These are phyloP conservation scores for Atkinsonella texensis DNA, from an alignment of 2,329 filamentous ascomycete genomes.

Conservation along the genomic window DNA sequence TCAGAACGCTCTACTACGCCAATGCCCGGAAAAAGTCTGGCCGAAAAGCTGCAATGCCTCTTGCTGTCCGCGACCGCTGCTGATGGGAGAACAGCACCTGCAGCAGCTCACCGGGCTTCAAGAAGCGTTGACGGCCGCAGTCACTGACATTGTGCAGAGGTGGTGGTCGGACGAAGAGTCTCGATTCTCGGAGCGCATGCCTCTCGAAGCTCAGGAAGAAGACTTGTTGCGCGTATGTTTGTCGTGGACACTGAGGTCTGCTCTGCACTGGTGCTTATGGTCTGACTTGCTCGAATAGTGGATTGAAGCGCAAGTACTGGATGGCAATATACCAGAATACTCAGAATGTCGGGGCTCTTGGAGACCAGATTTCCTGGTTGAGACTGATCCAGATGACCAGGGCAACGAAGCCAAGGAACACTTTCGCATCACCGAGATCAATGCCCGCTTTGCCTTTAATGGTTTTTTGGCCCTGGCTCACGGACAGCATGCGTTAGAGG, in stretches of 20 bases:
- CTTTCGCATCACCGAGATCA: constrained; percentile 27
- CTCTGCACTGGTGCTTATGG: neutral
- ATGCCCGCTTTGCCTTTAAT: constrained; percentile 29
- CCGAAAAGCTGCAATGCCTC: constrained; percentile 14
- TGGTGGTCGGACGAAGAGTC: constrained; percentile 26
- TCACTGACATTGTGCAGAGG: constrained; percentile 24
- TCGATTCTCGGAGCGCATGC: constrained; percentile 21
- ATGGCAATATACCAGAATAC: constrained; percentile 14
- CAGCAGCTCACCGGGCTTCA: constrained; percentile 18
- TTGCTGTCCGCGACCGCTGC: constrained; percentile 22
- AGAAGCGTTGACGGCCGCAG: constrained; percentile 18
- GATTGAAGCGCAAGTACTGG: constrained; percentile 16
- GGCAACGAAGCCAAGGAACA: constrained; percentile 10
- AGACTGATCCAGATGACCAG: constrained; percentile 10
- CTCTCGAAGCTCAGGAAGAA: constrained; percentile 19
- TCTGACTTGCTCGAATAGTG: constrained; percentile 12
- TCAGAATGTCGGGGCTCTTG: constrained; percentile 19
- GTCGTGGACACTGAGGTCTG: neutral
- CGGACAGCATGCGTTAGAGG: constrained; percentile 18
- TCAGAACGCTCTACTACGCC: constrained; percentile 9
- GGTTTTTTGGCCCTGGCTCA: constrained; percentile 20
- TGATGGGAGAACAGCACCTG: constrained; percentile 19
- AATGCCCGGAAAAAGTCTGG: constrained; percentile 18
- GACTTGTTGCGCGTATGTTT: constrained; percentile 15
- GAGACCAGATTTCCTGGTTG: constrained; percentile 28